Conservation (phyloP, 202 grass and related monocot species). For the Zizania palustris region DNA sequence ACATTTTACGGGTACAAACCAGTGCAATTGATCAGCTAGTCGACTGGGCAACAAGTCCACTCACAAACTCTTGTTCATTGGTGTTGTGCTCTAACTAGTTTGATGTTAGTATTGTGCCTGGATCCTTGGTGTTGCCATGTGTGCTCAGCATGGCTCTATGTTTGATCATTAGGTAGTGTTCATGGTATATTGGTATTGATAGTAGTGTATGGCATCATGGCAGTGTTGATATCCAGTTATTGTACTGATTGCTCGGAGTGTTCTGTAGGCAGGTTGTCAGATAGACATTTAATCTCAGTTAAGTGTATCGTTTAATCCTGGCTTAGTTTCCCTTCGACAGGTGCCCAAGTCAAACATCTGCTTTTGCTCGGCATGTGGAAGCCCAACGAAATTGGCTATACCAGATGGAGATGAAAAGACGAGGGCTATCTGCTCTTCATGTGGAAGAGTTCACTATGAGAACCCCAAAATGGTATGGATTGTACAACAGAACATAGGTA, state of each 20-base stretch:
- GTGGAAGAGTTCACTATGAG: constrained; percentile 89
- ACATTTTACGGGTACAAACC: neutral
- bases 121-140: neutral
- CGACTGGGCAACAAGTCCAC: too few relatives aligned
- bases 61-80: too few relatives aligned
- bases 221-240: neutral
- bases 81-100: neutral
- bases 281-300: neutral
- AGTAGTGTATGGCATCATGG: neutral
- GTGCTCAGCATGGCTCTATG: neutral
- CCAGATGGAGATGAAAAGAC: constrained; percentile 94
- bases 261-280: neutral
- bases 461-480: constrained; percentile 91
- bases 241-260: neutral
- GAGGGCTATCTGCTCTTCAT: constrained; percentile 82
- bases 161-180: neutral
- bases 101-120: neutral
- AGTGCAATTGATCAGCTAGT: neutral
- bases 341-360: constrained; percentile 66
- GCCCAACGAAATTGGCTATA: constrained; percentile 67
- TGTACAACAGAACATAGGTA: neutral
- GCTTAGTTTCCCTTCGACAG: constrained; percentile 37
- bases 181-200: neutral
- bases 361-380: constrained; percentile 80
- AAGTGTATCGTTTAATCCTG: neutral